Conservation (phyloP, 2,329 filamentous ascomycete species). For the Phialophora expanda region DNA sequence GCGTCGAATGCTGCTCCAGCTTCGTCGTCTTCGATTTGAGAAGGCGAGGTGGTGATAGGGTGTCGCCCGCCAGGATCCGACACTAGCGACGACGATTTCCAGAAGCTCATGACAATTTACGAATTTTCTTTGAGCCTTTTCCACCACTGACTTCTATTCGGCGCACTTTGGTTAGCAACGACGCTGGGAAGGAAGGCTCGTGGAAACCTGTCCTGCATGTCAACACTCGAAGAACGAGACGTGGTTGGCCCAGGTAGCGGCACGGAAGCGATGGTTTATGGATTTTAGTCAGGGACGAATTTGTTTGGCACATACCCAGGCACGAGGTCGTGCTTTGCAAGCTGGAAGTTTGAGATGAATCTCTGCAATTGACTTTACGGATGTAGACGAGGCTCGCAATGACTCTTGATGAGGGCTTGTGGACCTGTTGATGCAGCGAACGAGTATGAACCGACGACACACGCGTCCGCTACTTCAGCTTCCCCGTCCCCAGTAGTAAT, state of each 20-base stretch:
- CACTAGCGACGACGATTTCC: background rate
- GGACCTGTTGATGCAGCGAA: conserved; percentile 10
- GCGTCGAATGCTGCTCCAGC: conserved; percentile 12
- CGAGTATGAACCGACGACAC: conserved; percentile 1
- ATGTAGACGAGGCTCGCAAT: conserved; percentile 8
- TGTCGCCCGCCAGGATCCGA: background rate
- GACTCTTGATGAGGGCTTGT: conserved; percentile 9
- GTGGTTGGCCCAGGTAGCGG: conserved; percentile 1
- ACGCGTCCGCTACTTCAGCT: background rate
- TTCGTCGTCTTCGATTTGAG: conserved; percentile 17
- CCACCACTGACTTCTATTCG: conserved; percentile 16
- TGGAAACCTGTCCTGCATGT: conserved; percentile 3
- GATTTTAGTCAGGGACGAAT: conserved; percentile 21
- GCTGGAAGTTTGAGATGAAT: conserved; percentile 19
- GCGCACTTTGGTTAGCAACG: conserved; percentile 26
- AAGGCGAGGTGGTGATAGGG: background rate
- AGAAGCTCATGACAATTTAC: conserved; percentile 24
- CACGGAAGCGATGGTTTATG: conserved; percentile 18
- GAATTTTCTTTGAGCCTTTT: conserved; percentile 29
- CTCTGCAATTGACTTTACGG: conserved; percentile 21
- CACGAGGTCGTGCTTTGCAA: conserved; percentile 17
- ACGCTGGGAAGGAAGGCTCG: background rate
- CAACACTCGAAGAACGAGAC: conserved; percentile 6
- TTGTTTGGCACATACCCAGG: conserved; percentile 31
- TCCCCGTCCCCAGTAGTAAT: background rate